Base-by-base conservation (phyloP, 2,329 filamentous ascomycete genomes). In the Claviceps humidiphila region DNA sequence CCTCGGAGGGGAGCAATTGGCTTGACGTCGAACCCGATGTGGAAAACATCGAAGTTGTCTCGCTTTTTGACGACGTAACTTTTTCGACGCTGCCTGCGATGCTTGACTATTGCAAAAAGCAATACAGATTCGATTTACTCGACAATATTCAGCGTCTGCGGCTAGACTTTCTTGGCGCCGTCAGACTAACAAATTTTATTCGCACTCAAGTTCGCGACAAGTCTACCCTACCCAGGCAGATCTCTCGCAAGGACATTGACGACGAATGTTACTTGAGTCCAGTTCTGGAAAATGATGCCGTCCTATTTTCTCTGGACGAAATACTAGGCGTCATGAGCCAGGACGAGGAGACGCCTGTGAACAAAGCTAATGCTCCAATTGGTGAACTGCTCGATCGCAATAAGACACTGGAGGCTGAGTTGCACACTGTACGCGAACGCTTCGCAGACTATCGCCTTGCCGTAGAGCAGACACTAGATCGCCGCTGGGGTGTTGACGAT, bases 261-360 rank as follows among this genome's bases (percentile, higher is more conserved):
- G 80, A 89, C 55, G 91, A 97, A 57, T 76, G 78, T 57, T 94
- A 83, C 63, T 74, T 98, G 54, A 85, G 86, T 63, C 93, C 93
- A 0, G 83, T 89, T 4, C 70, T 98, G 7, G 84, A 93, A 54
- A 89, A 96, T 58, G 93, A 98, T 65, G 87, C 90, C 4, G 73
- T 97, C 51, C 80, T 98, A 37, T 89, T 94, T 64, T 87, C 80
- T 52, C 74, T 98, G 20, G 91, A 95, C 57, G 93, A 96, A 56
- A 57, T 71, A 13, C 73, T 95, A 13, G 64, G 66, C 50, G 49
- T 50, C 24, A 24, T 17, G 20, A 71, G 73, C 44, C 53, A 56
- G 17, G 74, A 76, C 9, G 69, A 73, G 40, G 67, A 73, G 30
- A 16, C 8, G 5, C 9, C 47, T 7, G 17, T 47, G 8, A 54